Conservation (phyloP, 2,329 filamentous ascomycete species). For the Penicillium sp. region DNA sequence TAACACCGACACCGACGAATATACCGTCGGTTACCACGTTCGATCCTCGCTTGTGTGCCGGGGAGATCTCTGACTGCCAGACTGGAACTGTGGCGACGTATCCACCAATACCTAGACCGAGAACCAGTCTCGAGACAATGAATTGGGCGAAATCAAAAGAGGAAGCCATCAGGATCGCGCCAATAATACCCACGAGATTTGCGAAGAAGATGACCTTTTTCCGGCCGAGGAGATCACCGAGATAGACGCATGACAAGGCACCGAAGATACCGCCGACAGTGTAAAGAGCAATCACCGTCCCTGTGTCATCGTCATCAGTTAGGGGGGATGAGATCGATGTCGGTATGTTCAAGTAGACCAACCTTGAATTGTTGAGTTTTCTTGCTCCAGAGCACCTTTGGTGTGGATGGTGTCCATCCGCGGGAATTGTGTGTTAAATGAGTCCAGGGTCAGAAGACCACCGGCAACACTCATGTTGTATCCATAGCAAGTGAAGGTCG, state of each 20-base stretch:
- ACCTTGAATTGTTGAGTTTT: slow-evolving; percentile 44
- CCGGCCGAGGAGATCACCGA: slow-evolving; percentile 46
- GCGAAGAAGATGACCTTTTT: slow-evolving; percentile 44
- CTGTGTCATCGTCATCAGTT: slow-evolving; percentile 13
- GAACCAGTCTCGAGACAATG: slow-evolving; percentile 44
- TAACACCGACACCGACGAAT: slow-evolving; percentile 46
- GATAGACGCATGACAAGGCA: slow-evolving; percentile 43
- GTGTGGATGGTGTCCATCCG: slow-evolving; percentile 48
- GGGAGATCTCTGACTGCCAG: slow-evolving; percentile 41
- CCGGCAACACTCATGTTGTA: slow-evolving; percentile 53
- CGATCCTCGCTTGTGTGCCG: slow-evolving; percentile 45
- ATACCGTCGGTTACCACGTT: slow-evolving; percentile 50
- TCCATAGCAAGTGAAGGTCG: slow-evolving; percentile 48
- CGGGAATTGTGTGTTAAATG: slow-evolving; percentile 41
- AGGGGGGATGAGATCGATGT: neutral
- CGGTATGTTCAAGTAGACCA: neutral
- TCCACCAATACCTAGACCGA: slow-evolving; percentile 45
- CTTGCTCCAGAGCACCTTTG: slow-evolving; percentile 39
- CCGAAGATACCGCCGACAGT: slow-evolving; percentile 47
- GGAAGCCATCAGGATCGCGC: slow-evolving; percentile 43
- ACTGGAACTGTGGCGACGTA: slow-evolving; percentile 45
- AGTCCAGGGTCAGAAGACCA: slow-evolving; percentile 39
- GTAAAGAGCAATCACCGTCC: slow-evolving; percentile 44
- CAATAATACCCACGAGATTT: slow-evolving; percentile 41
- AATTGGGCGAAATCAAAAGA: slow-evolving; percentile 47